phyloP scores from a whole-genome alignment of 495 filamentous ascomycete genomes.

The Neurospora sp. region DNA sequence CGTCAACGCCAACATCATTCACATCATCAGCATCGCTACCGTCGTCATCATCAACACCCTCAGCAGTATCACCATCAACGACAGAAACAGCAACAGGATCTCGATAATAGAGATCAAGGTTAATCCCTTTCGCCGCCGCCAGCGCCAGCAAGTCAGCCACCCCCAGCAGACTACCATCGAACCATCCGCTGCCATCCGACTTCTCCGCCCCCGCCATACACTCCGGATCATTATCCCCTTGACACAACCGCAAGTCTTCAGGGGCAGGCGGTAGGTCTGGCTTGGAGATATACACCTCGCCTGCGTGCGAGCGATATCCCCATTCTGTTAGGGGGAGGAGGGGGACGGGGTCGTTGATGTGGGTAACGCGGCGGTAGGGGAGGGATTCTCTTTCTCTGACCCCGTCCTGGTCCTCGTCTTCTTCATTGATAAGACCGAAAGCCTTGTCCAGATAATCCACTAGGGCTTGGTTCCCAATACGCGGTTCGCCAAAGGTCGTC shows the following conservation, averaged over 20 bases:
- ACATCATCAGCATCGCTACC: background rate
- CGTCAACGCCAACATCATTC: background rate
- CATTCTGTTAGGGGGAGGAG: slow-evolving; percentile 75
- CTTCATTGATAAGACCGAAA: slow-evolving; percentile 41
- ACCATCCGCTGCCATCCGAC: slow-evolving; percentile 15
- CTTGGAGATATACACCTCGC: slow-evolving; percentile 78
- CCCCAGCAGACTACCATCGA: background rate
- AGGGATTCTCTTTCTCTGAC: too few species aligned
- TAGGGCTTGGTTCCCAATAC: slow-evolving; percentile 67
- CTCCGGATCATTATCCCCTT: slow-evolving; percentile 54
- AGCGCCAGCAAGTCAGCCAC: slow-evolving; percentile 1
- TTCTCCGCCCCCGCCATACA: slow-evolving; percentile 56
- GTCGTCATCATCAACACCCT: background rate
- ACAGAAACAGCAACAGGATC: background rate
- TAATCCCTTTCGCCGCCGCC: slow-evolving; percentile 12
- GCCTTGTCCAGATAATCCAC: slow-evolving; percentile 54
- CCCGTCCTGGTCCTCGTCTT: slow-evolving; percentile 4
- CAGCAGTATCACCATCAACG: background rate
- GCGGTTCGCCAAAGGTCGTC: slow-evolving; percentile 90
- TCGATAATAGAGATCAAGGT: background rate
- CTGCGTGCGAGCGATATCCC: slow-evolving; percentile 77
- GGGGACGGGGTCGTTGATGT: slow-evolving; percentile 79
- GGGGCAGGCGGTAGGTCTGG: slow-evolving; percentile 52
- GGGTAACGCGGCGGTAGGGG: slow-evolving; percentile 70
- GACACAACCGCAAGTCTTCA: slow-evolving; percentile 60